Evolutionary conservation across 257 asterid genomes (phyloP), one percentile per base, ranked within the genome.

Genomic region (Lycium barbarum): DNA sequence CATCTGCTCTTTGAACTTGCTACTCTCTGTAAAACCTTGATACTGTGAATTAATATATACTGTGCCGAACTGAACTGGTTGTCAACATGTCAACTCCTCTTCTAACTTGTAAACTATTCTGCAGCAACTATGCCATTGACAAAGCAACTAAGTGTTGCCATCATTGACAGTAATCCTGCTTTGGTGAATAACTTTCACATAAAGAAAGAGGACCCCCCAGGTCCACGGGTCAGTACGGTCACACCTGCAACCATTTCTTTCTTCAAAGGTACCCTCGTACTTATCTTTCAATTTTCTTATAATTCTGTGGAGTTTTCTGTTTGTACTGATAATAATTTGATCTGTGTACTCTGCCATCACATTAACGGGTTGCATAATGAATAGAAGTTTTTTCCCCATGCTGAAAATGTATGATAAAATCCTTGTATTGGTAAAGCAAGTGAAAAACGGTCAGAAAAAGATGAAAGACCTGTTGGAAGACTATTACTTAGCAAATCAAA

Each of bases 171-270:
- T 92, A 97, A 94, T 87, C 99, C 99, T 80, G 93, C 96, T n/a
- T 85, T 97, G 84, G 84, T 86, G 87, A 90, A 92, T 86, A 88
- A 85, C 63, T 87, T 61, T 84, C 33, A 55, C 88, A 91, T 94
- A 61, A 90, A 88, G 82, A 92, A 93, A 88, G 99, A 92, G 85
- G 98, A 90, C 83, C 90, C 92, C 51, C 99, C 98, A 55, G 98
- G 95, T 93, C 92, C 98, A 76, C 93, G 99, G 90, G 99, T 97
- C 78, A 97, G 99, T 88, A 97, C 99, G 9, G 97, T 97, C 87
- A 97, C 99, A 4, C 98, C 99, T 83, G 91, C 98, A 67, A 90
- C 98, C 38, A 95, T 92, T 87, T 89, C 91, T 65, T 90, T 89
- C 86, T 97, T 93, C 76, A 88, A 88, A 94, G 98, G 99, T 97